These are phyloP conservation scores for Alternaria sp. DNA, from an alignment of 2,329 filamentous ascomycete species.

Conservation along the genomic window DNA sequence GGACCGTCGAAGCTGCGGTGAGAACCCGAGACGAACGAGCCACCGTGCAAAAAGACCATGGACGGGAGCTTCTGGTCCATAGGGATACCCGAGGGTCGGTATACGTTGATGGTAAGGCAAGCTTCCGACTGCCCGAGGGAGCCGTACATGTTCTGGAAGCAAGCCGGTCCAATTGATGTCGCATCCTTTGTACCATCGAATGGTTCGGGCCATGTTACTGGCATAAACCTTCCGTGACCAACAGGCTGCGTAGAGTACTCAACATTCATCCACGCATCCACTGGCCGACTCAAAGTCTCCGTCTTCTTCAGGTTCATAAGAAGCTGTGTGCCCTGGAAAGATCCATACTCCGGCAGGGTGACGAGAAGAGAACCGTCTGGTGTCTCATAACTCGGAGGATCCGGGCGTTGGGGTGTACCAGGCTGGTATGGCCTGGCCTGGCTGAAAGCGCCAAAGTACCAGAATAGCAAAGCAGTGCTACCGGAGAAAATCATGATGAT, in stretches of 20 bases:
- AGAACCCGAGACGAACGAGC: constrained; percentile 39
- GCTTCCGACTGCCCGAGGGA: constrained; percentile 38
- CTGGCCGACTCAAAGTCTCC: constrained; percentile 37
- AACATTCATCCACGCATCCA: constrained; percentile 59
- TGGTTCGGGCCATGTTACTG: constrained; percentile 49
- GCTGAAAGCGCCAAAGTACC: constrained; percentile 28
- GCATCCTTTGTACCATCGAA: constrained; percentile 53
- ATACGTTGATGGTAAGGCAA: constrained; percentile 44
- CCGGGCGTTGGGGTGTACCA: constrained; percentile 12
- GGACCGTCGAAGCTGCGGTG: constrained; percentile 45
- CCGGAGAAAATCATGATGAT: constrained; percentile 29
- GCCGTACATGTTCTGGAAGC: constrained; percentile 52
- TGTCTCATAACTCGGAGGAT: constrained; percentile 6
- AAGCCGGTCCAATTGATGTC: constrained; percentile 51
- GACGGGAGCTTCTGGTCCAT: constrained; percentile 39
- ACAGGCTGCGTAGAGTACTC: constrained; percentile 54
- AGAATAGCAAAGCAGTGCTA: constrained; percentile 28
- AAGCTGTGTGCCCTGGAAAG: constrained; percentile 50
- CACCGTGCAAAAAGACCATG: constrained; percentile 41
- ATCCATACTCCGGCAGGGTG: constrained; percentile 50
- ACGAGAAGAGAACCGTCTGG: constrained; percentile 31
- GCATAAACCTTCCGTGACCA: constrained; percentile 51
- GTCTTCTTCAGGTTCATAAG: constrained; percentile 44
- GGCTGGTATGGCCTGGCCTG: constrained; percentile 15
- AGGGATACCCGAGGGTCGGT: constrained; percentile 35